Percentiles rank a stretch among this genome's conserved stretches.
Conservation (phyloP, 2,329 filamentous ascomycete genomes). For the Aspergillus tanneri region DNA sequence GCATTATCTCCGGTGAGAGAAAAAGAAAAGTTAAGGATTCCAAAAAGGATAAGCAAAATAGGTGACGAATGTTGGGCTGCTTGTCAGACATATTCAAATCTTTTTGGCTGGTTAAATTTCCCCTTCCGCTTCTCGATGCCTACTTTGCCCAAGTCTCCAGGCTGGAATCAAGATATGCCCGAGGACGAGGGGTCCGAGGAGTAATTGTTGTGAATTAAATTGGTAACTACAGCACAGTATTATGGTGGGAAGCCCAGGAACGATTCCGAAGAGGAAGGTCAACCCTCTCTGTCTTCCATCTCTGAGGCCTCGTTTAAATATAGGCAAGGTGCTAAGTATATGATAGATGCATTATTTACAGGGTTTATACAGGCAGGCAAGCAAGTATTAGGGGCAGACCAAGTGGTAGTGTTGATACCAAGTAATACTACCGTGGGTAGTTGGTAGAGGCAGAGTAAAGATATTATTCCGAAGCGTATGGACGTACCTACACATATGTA, state of each 20-base stretch:
- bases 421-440: no score
- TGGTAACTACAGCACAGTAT: not conserved
- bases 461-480: no score
- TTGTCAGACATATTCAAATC: not conserved
- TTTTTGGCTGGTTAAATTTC: not conserved
- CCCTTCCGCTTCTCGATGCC: not conserved
- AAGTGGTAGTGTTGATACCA: no score
- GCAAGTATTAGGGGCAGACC: no score
- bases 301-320: not conserved
- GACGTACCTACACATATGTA: no score
- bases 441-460: no score
- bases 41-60: not conserved
- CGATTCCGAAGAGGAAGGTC: not conserved
- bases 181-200: not conserved
- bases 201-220: not conserved
- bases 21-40: not conserved
- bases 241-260: not conserved
- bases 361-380: no score
- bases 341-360: no score
- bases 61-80: not conserved
- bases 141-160: not conserved
- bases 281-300: not conserved
- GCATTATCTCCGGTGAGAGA: not conserved
- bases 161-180: not conserved
- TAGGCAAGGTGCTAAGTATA: no score